These are phyloP conservation scores for Pythium volutum DNA, from an alignment of 352 stramenopile genomes.

Conservation along the genomic window DNA sequence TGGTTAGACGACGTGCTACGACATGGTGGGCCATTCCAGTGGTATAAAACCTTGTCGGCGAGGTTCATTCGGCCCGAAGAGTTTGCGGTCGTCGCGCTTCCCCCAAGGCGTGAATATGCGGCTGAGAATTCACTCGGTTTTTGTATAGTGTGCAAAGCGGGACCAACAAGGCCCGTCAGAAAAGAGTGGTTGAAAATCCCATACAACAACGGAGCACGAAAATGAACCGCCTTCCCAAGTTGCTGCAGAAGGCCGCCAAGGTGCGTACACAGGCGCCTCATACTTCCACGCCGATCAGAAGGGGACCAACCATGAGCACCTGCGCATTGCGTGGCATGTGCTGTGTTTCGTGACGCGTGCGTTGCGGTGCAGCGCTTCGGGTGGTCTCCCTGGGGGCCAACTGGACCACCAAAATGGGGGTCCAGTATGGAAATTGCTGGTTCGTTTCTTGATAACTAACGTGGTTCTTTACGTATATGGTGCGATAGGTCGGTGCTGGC, in stretches of 20 bases:
- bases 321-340: neutral
- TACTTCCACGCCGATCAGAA: neutral
- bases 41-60: constrained; percentile 15
- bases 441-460: constrained; percentile 3
- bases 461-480: constrained; percentile 13
- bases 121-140: constrained; percentile 24
- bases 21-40: constrained; percentile 7
- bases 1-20: constrained; percentile 14
- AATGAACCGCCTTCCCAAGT: constrained; percentile 72
- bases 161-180: constrained; percentile 30
- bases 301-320: neutral
- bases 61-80: constrained; percentile 19
- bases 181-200: constrained; percentile 42
- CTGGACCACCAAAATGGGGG: constrained; percentile 71
- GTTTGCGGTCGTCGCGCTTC: constrained; percentile 24
- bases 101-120: constrained; percentile 26
- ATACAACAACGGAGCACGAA: constrained; percentile 43
- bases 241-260: constrained; percentile 76
- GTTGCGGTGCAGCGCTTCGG: constrained; percentile 18
- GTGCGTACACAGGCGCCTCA: constrained; percentile 31
- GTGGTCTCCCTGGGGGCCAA: constrained; percentile 12
- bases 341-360: neutral
- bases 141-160: constrained; percentile 24
- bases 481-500: constrained; percentile 55
- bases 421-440: constrained; percentile 13